A percentile compares a stretch with the other conserved stretches of the same genome.
phyloP scores from a whole-genome alignment of 129 eudicot species.

The Glebionis coronaria region DNA sequence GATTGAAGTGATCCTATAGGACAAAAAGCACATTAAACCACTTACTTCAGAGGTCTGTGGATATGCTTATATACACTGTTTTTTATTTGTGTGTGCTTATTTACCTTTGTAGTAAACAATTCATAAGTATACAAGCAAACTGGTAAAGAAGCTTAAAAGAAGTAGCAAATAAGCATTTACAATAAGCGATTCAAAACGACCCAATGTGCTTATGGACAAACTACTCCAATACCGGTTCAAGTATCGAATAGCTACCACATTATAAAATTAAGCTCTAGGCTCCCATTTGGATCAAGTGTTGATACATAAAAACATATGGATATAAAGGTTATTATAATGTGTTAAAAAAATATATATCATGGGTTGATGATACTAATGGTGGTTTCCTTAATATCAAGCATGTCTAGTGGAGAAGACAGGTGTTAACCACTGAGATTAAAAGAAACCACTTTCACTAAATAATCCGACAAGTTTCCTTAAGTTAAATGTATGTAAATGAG shows the following conservation, averaged over 20 bases:
- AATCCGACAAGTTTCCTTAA: slow-evolving; percentile 32
- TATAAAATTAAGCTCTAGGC: slow-evolving; percentile 1
- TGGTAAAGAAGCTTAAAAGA: too few relatives aligned
- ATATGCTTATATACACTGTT: too few relatives aligned
- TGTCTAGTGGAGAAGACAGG: slow-evolving; percentile 34
- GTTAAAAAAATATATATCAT: background rate
- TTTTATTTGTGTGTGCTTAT: too few relatives aligned
- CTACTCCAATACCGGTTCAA: too few relatives aligned
- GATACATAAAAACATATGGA: background rate
- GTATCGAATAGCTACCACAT: background rate
- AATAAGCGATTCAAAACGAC: too few relatives aligned
- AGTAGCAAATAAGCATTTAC: too few relatives aligned
- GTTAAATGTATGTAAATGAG: slow-evolving; percentile 1
- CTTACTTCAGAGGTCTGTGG: too few relatives aligned
- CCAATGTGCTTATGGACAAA: too few relatives aligned
- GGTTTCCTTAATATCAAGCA: slow-evolving; percentile 38
- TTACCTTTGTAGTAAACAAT: too few relatives aligned
- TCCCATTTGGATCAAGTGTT: background rate
- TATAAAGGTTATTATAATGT: slow-evolving; percentile 17
- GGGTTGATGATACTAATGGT: background rate
- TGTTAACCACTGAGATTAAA: slow-evolving; percentile 39
- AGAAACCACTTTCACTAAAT: slow-evolving; percentile 12
- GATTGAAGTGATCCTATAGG: background rate
- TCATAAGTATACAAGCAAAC: too few relatives aligned
- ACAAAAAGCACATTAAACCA: background rate